These are phyloP conservation scores for Ophiosphaerella herpotricha DNA, from an alignment of 2,329 filamentous ascomycete species.

Conservation along the genomic window DNA sequence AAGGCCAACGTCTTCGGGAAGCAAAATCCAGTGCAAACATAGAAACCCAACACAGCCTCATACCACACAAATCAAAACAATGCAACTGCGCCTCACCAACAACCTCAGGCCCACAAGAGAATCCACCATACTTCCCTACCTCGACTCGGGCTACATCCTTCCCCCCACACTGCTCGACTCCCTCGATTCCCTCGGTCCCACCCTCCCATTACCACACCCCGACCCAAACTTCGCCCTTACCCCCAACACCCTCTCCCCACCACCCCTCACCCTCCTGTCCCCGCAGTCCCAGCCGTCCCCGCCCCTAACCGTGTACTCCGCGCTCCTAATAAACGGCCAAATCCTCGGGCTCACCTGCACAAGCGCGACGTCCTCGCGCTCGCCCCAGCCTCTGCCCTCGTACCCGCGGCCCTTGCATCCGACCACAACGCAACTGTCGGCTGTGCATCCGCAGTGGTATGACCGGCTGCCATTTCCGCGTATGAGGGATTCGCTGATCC, in stretches of 20 bases:
- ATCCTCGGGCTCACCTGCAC: slow-evolving; percentile 32
- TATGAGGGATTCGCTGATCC: slow-evolving; percentile 48
- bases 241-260: background rate
- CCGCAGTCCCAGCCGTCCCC: slow-evolving; percentile 10
- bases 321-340: slow-evolving; percentile 34
- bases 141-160: background rate
- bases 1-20: slow-evolving; percentile 17
- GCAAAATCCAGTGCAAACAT: background rate
- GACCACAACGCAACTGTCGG: slow-evolving; percentile 39
- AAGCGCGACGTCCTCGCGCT: slow-evolving; percentile 24
- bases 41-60: background rate
- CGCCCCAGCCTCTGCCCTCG: slow-evolving; percentile 18
- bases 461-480: slow-evolving; percentile 50
- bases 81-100: background rate
- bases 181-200: background rate
- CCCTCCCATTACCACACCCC: background rate
- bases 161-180: background rate
- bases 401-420: slow-evolving; percentile 37
- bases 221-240: background rate
- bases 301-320: slow-evolving; percentile 30
- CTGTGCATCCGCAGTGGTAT: slow-evolving; percentile 46
- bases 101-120: background rate
- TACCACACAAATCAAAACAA: background rate
- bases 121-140: background rate
- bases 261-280: background rate